Evolutionary conservation across 805 yeast genomes (phyloP).

Genomic region (Barnettozyma populi): DNA sequence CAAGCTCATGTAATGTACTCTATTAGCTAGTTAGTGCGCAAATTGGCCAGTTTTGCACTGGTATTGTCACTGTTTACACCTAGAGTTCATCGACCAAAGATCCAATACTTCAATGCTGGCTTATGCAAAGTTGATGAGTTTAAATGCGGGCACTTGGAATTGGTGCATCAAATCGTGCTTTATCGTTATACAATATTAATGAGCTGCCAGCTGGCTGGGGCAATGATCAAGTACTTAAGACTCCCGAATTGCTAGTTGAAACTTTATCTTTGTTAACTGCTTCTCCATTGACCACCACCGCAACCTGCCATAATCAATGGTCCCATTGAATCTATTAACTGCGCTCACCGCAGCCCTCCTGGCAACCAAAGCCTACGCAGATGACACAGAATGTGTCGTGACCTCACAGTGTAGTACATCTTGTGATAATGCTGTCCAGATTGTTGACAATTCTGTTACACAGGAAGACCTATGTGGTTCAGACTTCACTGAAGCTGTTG

Average conservation of each 20-base stretch:
- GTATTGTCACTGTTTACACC: not conserved
- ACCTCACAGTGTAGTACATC: not conserved
- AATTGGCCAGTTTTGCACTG: not conserved
- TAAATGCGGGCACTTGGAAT: not conserved
- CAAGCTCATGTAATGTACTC: no score
- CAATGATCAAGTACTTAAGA: not conserved
- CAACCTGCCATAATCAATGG: not conserved
- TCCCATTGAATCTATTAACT: not conserved
- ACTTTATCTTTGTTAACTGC: not conserved
- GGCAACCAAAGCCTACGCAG: not conserved
- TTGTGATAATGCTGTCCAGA: not conserved
- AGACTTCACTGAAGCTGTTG: not conserved
- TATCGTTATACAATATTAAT: not conserved
- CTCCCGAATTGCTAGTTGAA: not conserved
- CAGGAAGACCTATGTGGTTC: not conserved
- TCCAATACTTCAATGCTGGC: not conserved
- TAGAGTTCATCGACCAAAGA: not conserved
- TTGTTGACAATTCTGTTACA: not conserved
- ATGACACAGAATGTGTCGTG: not conserved
- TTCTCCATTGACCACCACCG: not conserved
- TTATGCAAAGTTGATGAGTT: not conserved
- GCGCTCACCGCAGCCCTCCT: not conserved
- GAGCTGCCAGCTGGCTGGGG: not conserved
- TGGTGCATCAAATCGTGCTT: slow-evolving; percentile 5
- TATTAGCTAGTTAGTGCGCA: no score